phyloP scores from a whole-genome alignment of 2,329 filamentous ascomycete genomes.

The Lecanicillium sp. region DNA sequence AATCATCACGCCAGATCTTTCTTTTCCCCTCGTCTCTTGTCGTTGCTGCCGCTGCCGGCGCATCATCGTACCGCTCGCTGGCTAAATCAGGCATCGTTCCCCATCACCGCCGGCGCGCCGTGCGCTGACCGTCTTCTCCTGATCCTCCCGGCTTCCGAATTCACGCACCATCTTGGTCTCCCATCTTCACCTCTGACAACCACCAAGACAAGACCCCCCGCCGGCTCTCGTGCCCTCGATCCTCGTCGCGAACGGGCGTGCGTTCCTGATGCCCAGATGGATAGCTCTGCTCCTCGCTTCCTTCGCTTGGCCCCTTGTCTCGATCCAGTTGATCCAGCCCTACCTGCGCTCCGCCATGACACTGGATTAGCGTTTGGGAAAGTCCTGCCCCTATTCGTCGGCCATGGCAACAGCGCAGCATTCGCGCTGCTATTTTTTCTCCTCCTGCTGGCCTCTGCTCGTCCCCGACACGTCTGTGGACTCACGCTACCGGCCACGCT shows the following conservation, averaged over 20 bases:
- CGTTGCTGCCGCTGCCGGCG: too few species aligned
- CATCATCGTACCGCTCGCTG: neutral
- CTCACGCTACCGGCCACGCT: neutral
- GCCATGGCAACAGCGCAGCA: too few species aligned
- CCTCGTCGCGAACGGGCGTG: neutral
- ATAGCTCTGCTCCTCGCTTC: neutral
- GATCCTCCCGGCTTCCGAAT: neutral
- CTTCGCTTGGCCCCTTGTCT: neutral
- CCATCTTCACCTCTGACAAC: neutral
- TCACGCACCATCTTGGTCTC: neutral
- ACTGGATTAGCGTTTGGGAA: too few species aligned
- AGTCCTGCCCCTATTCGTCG: too few species aligned
- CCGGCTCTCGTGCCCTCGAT: conserved; percentile 5
- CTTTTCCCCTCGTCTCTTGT: neutral
- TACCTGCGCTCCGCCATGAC: neutral
- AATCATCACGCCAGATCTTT: neutral
- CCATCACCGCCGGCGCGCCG: too few species aligned
- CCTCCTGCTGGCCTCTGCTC: too few species aligned
- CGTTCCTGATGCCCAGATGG: neutral
- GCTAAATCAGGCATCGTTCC: too few species aligned
- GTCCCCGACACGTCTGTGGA: too few species aligned
- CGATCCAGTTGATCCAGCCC: neutral
- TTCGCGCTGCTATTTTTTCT: too few species aligned
- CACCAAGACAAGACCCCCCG: neutral
- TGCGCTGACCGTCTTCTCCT: too few species aligned